phyloP scores from a whole-genome alignment of 2,329 filamentous ascomycete species.

The Fusarium algeriense region DNA sequence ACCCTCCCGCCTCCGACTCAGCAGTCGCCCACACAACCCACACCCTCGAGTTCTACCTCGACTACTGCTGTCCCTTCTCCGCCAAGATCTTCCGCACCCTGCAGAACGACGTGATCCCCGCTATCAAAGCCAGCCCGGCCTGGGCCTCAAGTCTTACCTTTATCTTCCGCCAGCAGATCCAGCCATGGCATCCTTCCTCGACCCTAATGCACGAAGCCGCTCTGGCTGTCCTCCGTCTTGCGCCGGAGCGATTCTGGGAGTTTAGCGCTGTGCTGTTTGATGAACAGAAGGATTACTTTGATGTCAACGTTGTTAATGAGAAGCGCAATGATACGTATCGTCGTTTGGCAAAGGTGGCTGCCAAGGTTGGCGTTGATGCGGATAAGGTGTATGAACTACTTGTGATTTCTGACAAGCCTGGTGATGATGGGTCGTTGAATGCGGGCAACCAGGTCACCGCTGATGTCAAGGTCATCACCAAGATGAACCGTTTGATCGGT shows the following conservation, averaged over 20 bases:
- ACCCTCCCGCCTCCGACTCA: conserved; percentile 51
- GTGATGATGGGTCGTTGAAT: conserved; percentile 77
- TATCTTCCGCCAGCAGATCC: conserved; percentile 91
- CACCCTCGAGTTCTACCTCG: conserved; percentile 78
- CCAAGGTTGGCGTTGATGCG: conserved; percentile 75
- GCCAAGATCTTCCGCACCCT: conserved; percentile 81
- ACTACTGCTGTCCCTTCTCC: conserved; percentile 89
- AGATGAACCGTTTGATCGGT: conserved; percentile 81
- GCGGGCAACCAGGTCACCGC: conserved; percentile 84
- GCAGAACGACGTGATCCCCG: conserved; percentile 72
- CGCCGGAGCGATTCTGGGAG: conserved; percentile 80
- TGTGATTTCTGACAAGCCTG: conserved; percentile 75
- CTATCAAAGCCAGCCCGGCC: conserved; percentile 71
- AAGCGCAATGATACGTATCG: conserved; percentile 85
- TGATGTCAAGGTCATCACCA: conserved; percentile 86
- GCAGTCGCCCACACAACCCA: conserved; percentile 62
- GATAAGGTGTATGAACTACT: conserved; percentile 77
- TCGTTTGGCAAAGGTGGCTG: conserved; percentile 81
- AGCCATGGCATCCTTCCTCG: conserved; percentile 93
- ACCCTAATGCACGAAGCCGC: conserved; percentile 86
- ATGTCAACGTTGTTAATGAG: conserved; percentile 86
- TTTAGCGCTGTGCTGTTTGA: conserved; percentile 77
- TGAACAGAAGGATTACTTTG: conserved; percentile 83
- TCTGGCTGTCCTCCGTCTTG: conserved; percentile 79
- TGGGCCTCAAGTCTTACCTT: conserved; percentile 72